phyloP scores from a whole-genome alignment of 495 filamentous ascomycete genomes.

The Xylaria flabelliformis region DNA sequence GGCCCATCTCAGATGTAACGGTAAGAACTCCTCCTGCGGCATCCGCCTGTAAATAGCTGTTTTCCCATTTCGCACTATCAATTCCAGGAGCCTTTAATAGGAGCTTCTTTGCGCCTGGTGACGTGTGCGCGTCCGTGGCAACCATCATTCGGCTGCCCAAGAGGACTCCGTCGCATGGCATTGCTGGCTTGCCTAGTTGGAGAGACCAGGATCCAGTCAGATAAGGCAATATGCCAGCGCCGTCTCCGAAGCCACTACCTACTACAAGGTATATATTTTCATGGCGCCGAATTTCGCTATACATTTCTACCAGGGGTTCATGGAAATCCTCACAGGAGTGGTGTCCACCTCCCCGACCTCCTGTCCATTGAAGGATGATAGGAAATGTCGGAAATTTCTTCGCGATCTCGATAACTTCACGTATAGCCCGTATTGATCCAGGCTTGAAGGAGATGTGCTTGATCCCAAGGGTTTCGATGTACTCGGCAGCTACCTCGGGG shows the following conservation, averaged over 20 bases:
- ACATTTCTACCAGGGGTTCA: constrained; percentile 77
- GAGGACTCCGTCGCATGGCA: constrained; percentile 79
- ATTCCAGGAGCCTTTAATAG: constrained; percentile 79
- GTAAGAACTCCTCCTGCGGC: constrained; percentile 81
- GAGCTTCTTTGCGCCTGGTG: constrained; percentile 78
- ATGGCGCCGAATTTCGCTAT: constrained; percentile 69
- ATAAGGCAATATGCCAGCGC: constrained; percentile 79
- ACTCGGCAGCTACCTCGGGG: constrained; percentile 78
- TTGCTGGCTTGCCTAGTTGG: constrained; percentile 71
- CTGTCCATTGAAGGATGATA: constrained; percentile 79
- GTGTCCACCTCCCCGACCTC: constrained; percentile 79
- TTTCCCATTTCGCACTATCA: constrained; percentile 81
- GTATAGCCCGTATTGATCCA: constrained; percentile 75
- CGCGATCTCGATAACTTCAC: constrained; percentile 76
- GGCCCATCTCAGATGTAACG: constrained; percentile 85
- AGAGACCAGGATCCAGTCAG: constrained; percentile 74
- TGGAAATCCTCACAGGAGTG: constrained; percentile 86
- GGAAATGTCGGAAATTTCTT: constrained; percentile 77
- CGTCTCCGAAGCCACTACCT: constrained; percentile 77
- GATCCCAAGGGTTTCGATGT: constrained; percentile 76
- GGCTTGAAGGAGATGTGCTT: constrained; percentile 85
- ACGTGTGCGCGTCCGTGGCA: constrained; percentile 81
- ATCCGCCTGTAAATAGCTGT: constrained; percentile 71
- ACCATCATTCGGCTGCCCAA: constrained; percentile 81
- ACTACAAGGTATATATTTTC: constrained; percentile 74